Evolutionary conservation across 2,329 filamentous ascomycete genomes (phyloP), one percentile per base, ranked within the genome.

Genomic region (Fonsecaea pedrosoi): DNA sequence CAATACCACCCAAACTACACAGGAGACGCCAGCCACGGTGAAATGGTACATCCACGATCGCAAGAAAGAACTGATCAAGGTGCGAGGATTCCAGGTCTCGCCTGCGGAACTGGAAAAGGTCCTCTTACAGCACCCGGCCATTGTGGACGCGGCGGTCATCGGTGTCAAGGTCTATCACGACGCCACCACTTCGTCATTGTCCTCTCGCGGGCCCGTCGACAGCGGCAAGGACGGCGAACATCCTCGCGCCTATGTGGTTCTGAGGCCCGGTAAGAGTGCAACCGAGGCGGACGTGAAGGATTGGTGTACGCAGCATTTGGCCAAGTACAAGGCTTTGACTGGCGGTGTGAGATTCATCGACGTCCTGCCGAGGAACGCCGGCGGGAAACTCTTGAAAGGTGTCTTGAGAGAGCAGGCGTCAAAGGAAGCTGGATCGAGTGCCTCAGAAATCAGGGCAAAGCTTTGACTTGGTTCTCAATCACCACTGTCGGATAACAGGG

Each of bases 11-110:
- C 18, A 30, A 30, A 50, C 18, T 4, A 18, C 25, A 6, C 6
- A 12, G 3, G 45, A 50, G 21, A 50, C 45, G 2, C 8, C 10
- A 13, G 45, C 21, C 21, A 50, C 15, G 12, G 45, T 21, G 15
- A 79, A 85, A 69, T 86, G 82, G 79, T 87, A 87, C 79, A 91
- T 94, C 73, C 93, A 92, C 0, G 92, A 96, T 75, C 87, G 92
- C 3, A 80, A 90, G 15, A 91, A 90, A 65, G 69, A 71, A 54
- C 50, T 71, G 12, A 69, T 71, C 64, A 71, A 71, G 57, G 69
- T 71, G 34, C 45, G 67, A 8, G 67, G 78, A 56, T 83, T 80
- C 78, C 81, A 82, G 74, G 81, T 83, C 0, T 75, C 81, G 2
- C 82, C 82, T 0, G 78, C 82, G 0, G 82, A 84, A 66, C 70